Base-by-base conservation (phyloP, 352 stramenopile genomes). In the Blastocystis sp. region DNA sequence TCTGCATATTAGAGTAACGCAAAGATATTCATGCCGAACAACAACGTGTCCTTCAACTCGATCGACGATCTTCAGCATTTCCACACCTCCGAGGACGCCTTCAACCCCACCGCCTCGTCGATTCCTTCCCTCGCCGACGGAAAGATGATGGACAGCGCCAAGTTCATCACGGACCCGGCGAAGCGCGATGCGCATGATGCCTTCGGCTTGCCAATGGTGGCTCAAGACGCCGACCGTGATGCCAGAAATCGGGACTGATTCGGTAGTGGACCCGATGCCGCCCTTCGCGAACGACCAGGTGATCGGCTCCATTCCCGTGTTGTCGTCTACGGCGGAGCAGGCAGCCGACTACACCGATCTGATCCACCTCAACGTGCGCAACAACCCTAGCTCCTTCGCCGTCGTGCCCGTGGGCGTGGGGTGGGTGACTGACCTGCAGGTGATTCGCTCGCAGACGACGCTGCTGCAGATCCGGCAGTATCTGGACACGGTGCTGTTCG, bases 1-100 rank as follows among this genome's bases (percentile, higher is more conserved):
- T 7, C 17, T 28, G 21, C 17, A 66, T 10, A 40, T 14, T 42
- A 42, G n/a, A 2, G 60, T 70, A 1, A 48, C 24, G 24, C 14
- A 3, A 42, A 84, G 74, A 84, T 84, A 14, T 84, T 84, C 74
- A 68, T 84, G 74, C 74, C 74, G 19, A 84, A 84, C 54, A 59
- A 84, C 24, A 84, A 84, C 38, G 69, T 84, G 4, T 84, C 74
- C 19, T 84, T 84, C 54, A 84, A 84, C 54, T 84, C 74, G 3
- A 84, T 84, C 28, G 74, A 84, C 61, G 74, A 84, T 24, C 61
- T 84, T 11, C 74, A 84, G 45, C 74, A 84, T 28, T 84, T 84
- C 60, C 74, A 84, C 74, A 84, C 74, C 17, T 68, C 74, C 59
- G 74, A 84, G 59, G 74, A 84, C 21, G n/a, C 74, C 40, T 59